A percentile compares a stretch with the other conserved stretches of the same genome.
These are phyloP conservation scores for Jacaranda copaia DNA, from an alignment of 257 asterid genomes.

Conservation along the genomic window DNA sequence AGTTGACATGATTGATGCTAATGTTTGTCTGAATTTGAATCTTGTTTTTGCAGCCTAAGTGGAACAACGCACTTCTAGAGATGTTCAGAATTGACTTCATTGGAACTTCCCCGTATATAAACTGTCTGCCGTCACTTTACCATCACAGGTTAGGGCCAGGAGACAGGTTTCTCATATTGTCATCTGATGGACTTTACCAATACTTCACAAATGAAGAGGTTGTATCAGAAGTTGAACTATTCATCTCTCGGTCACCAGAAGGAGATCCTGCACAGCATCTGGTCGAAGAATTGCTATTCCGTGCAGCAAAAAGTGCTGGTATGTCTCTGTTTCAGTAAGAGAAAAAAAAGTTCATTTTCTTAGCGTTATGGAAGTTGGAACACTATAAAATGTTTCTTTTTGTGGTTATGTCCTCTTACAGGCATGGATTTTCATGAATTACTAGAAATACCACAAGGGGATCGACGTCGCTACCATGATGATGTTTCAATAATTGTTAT, in stretches of 20 bases:
- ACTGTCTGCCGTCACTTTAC: slow-evolving; percentile 76
- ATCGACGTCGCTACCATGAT: slow-evolving; percentile 92
- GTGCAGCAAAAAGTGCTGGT: slow-evolving; percentile 97
- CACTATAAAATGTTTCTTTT: background rate
- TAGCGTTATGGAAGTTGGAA: too few relatives aligned
- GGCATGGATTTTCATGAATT: slow-evolving; percentile 94
- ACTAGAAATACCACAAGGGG: slow-evolving; percentile 97
- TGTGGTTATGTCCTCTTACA: slow-evolving; percentile 38
- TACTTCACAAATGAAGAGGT: slow-evolving; percentile 98
- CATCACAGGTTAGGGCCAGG: slow-evolving; percentile 79
- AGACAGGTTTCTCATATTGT: slow-evolving; percentile 78
- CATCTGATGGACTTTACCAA: slow-evolving; percentile 94
- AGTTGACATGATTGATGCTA: background rate
- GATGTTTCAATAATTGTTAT: slow-evolving; percentile 96
- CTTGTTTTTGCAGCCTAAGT: slow-evolving; percentile 76
- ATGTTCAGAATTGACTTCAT: slow-evolving; percentile 81
- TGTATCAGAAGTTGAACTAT: slow-evolving; percentile 81
- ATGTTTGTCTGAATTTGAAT: slow-evolving; percentile 22
- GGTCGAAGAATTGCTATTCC: slow-evolving; percentile 84
- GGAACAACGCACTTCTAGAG: slow-evolving; percentile 89
- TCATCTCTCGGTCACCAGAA: slow-evolving; percentile 89
- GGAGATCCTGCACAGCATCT: slow-evolving; percentile 99
- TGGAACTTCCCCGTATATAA: slow-evolving; percentile 76
- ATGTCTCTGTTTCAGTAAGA: slow-evolving; percentile 20
- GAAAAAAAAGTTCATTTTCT: background rate